Base-by-base conservation (phyloP, 176 grass and related monocot species). In the Pontederia crassipes region DNA sequence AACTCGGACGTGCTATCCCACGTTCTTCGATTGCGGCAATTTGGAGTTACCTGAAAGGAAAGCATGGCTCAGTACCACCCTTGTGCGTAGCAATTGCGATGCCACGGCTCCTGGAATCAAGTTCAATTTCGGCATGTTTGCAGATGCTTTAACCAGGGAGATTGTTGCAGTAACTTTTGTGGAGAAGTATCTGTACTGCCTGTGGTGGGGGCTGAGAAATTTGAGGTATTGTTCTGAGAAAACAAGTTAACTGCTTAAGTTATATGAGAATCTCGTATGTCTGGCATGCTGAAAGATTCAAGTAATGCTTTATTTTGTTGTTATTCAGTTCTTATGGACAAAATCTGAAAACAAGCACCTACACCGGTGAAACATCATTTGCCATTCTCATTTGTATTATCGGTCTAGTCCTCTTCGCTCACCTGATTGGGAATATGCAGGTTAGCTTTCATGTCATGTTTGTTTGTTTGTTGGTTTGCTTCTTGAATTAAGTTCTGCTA, bases 401-500 rank as follows among this genome's bases (percentile, higher is more conserved):
- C 61, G 89, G 89, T 11, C 85, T 95, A 2, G 85, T 95, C 61
- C 83, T 95, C 65, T 95, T 95, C 20, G 89, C 89, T 8, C 85
- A 95, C 82, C 89, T 95, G 64, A 95, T 95, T 54, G 89, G 89
- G 64, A 95, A 95, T 80, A 95, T 95, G 85, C 88, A 93, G 88
- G 88, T 93, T 64, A 20, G 16, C 64, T 46, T 24, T 58, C n/a
- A 12, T 32, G 2, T 27, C n/a, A 8, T 18, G 17, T 9, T 58
- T 58, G 14, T 40, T 40, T 40, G 2, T 3, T 40, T 40, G 1
- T 40, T 40, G 32, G 32, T 2, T 40, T 40, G 32, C 6, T 40
- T 40, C 1, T 40, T 40, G 32, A 4, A 40, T 40, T 7, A 40
- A 40, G 32, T 40, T 40, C 2, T 40, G 32, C 32, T 40, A 40